phyloP scores from a whole-genome alignment of 805 yeast species.

The Zygosaccharomyces siamensis region DNA sequence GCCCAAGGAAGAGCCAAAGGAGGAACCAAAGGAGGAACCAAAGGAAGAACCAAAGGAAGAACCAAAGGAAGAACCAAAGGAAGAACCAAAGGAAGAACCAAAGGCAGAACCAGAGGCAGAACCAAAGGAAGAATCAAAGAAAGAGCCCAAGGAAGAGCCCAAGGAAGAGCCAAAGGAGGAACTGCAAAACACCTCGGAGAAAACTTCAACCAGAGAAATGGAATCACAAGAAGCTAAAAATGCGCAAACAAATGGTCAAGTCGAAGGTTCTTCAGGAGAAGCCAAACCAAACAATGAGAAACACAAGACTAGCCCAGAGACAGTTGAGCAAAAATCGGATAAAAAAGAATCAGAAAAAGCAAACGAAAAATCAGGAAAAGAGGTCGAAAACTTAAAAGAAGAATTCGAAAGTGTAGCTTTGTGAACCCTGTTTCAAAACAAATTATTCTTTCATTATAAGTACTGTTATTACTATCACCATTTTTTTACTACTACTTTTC shows the following conservation, averaged over 20 bases:
- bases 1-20: slow-evolving; percentile 12
- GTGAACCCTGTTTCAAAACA: slow-evolving; percentile 7
- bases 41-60: too few relatives aligned
- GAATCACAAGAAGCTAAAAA: slow-evolving; percentile 5
- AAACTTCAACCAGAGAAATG: slow-evolving; percentile 8
- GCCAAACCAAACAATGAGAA: slow-evolving; percentile 4
- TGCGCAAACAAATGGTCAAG: slow-evolving; percentile 2
- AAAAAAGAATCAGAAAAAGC: neutral
- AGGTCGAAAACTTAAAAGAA: slow-evolving; percentile 14
- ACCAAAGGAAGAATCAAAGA: slow-evolving; percentile 1
- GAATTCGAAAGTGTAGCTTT: slow-evolving; percentile 33
- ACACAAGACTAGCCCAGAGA: neutral
- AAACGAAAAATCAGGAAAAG: neutral
- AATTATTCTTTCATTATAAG: neutral
- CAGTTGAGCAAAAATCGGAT: slow-evolving; percentile 5
- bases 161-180: neutral
- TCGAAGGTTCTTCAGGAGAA: slow-evolving; percentile 7
- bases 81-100: too few relatives aligned
- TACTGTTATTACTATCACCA: neutral
- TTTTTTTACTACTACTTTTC: neutral
- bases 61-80: slow-evolving; percentile 4
- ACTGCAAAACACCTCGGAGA: neutral
- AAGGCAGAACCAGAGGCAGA: neutral
- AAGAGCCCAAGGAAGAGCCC: slow-evolving; percentile 6
- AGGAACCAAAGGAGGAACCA: slow-evolving; percentile 3